phyloP scores from a whole-genome alignment of 169 alveolate species.

The Eimeria zaria region DNA sequence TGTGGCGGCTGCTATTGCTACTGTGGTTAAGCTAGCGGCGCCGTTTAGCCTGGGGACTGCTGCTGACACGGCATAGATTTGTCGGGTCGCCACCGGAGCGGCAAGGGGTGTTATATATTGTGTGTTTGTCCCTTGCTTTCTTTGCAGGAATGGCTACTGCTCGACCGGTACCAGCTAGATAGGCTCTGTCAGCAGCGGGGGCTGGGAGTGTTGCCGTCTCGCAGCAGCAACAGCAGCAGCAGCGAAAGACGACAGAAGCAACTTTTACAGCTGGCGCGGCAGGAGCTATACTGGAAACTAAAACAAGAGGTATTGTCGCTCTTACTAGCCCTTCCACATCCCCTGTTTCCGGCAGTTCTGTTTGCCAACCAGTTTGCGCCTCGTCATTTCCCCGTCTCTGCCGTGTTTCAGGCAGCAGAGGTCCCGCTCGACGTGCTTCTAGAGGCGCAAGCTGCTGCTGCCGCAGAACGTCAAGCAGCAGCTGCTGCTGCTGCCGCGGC shows the following conservation, averaged over 20 bases:
- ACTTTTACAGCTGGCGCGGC: constrained; percentile 70
- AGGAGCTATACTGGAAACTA: constrained; percentile 71
- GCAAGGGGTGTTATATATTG: neutral
- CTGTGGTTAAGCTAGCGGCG: neutral
- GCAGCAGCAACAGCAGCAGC: constrained; percentile 77
- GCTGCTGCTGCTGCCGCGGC: constrained; percentile 68
- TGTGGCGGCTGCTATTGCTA: neutral
- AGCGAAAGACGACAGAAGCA: constrained; percentile 77
- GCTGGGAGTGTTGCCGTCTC: constrained; percentile 67
- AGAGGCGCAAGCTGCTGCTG: constrained; percentile 79
- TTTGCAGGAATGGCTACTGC: constrained; percentile 72
- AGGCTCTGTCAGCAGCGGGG: constrained; percentile 84
- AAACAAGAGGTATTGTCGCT: constrained; percentile 62
- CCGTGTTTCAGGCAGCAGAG: constrained; percentile 71
- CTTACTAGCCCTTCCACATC: neutral
- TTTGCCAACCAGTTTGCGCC: neutral
- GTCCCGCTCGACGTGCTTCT: constrained; percentile 72
- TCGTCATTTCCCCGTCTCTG: neutral
- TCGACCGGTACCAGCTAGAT: constrained; percentile 79
- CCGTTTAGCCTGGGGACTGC: neutral
- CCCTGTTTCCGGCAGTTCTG: neutral
- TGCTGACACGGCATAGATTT: neutral
- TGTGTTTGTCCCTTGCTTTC: constrained; percentile 17
- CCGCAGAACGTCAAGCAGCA: constrained; percentile 79
- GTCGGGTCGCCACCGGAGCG: neutral